A percentile compares a stretch with the other conserved stretches of the same genome.
Evolutionary conservation across 108 stramenopile species (phyloP).

Genomic region (Cyclotella cryptica): DNA sequence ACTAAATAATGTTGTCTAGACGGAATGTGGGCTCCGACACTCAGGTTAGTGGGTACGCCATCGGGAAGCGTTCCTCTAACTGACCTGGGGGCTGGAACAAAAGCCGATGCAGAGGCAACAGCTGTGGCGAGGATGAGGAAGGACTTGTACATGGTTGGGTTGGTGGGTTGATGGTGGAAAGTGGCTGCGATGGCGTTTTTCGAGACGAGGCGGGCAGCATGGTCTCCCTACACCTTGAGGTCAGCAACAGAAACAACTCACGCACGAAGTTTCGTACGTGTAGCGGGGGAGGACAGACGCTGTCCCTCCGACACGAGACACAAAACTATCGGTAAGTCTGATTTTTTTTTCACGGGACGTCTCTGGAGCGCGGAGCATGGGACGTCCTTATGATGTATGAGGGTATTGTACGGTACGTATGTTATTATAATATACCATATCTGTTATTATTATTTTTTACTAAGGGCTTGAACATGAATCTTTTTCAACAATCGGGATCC

Average conservation of each 20-base stretch:
- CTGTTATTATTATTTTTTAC: too few species aligned
- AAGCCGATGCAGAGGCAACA: slow-evolving; percentile 81
- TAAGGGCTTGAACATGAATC: background rate
- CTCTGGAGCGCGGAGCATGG: too few species aligned
- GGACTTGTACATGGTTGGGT: slow-evolving; percentile 71
- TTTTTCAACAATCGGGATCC: background rate
- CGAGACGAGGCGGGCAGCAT: background rate
- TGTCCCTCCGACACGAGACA: background rate
- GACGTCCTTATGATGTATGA: too few species aligned
- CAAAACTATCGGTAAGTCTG: too few species aligned
- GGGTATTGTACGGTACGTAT: too few species aligned
- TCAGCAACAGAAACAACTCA: background rate
- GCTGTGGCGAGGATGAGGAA: slow-evolving; percentile 63
- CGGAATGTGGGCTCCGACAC: background rate
- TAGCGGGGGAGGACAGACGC: slow-evolving; percentile 6
- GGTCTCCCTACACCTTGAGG: background rate
- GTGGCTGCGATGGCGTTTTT: background rate
- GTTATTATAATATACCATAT: too few species aligned
- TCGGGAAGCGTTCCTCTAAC: background rate
- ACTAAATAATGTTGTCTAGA: too few species aligned
- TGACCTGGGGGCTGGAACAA: slow-evolving; percentile 77
- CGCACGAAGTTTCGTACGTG: background rate
- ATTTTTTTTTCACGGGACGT: too few species aligned
- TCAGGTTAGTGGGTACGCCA: background rate
- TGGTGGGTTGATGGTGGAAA: background rate